A percentile compares a stretch with the other conserved stretches of the same genome.
phyloP scores from a whole-genome alignment of 768 basidiomycete species.

The Ramaria sp. region DNA sequence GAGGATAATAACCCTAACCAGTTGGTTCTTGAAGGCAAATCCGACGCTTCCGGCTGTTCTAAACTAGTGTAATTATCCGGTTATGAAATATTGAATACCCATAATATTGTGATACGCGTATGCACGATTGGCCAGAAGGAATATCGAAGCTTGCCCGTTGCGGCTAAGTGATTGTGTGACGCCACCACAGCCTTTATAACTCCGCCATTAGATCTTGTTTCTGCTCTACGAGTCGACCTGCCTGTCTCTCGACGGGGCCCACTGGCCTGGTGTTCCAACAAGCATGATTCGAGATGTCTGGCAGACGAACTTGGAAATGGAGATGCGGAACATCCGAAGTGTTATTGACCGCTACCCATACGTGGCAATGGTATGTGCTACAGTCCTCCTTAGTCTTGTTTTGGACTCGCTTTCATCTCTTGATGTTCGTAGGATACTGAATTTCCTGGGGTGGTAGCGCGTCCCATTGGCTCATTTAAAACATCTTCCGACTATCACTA shows the following conservation, averaged over 20 bases:
- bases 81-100: no score
- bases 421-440: constrained; percentile 73
- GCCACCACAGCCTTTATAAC: no score
- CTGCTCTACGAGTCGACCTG: neutral
- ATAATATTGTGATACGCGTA: no score
- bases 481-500: constrained; percentile 98
- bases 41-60: no score
- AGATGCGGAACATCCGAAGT: constrained; percentile 82
- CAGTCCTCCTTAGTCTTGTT: constrained; percentile 7
- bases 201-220: no score
- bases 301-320: constrained; percentile 84
- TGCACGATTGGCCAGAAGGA: no score
- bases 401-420: neutral
- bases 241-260: neutral
- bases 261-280: neutral
- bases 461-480: constrained; percentile 93
- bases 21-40: no score
- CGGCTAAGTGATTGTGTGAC: no score
- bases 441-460: constrained; percentile 95
- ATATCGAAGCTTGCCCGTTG: no score
- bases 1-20: no score
- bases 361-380: constrained; percentile 73
- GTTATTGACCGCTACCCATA: constrained; percentile 86
- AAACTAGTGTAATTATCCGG: no score
- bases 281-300: constrained; percentile 81